Conservation (phyloP, 495 filamentous ascomycete species). For the Parathielavia appendiculata region DNA sequence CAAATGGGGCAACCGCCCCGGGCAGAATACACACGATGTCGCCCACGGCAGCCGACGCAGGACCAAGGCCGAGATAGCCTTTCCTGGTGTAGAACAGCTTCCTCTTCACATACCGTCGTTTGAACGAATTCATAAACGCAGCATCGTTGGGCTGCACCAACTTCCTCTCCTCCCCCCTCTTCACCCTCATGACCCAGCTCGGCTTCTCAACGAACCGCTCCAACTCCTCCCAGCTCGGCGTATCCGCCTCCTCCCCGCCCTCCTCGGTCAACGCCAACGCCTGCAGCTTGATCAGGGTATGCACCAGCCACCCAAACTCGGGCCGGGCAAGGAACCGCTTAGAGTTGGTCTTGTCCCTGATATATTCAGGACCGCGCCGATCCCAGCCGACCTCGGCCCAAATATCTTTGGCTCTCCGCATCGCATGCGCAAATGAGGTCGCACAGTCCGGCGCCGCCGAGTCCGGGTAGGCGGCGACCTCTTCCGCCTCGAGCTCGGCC, state of each 20-base stretch:
- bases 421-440: slow-evolving; percentile 6
- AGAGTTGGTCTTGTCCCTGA: not conserved
- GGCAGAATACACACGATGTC: slow-evolving; percentile 9
- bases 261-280: slow-evolving; percentile 9
- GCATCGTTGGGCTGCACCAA: slow-evolving; percentile 3
- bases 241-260: not conserved
- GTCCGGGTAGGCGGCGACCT: not conserved
- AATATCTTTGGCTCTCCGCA: slow-evolving; percentile 7
- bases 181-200: slow-evolving; percentile 10
- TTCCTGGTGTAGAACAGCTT: slow-evolving; percentile 14
- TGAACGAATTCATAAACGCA: slow-evolving; percentile 6
- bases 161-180: not conserved
- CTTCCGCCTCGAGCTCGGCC: slow-evolving; percentile 14
- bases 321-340: not conserved
- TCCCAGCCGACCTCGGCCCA: slow-evolving; percentile 1
- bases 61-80: slow-evolving; percentile 12
- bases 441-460: slow-evolving; percentile 7
- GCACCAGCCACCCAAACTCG: slow-evolving; percentile 10
- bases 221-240: slow-evolving; percentile 13
- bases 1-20: slow-evolving; percentile 9
- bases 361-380: not conserved
- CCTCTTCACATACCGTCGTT: slow-evolving; percentile 9
- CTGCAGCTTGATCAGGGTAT: slow-evolving; percentile 13
- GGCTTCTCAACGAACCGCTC: slow-evolving; percentile 7
- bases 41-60: not conserved